phyloP scores from a whole-genome alignment of 2,329 filamentous ascomycete genomes.

The Purpureocillium takamizusanense region DNA sequence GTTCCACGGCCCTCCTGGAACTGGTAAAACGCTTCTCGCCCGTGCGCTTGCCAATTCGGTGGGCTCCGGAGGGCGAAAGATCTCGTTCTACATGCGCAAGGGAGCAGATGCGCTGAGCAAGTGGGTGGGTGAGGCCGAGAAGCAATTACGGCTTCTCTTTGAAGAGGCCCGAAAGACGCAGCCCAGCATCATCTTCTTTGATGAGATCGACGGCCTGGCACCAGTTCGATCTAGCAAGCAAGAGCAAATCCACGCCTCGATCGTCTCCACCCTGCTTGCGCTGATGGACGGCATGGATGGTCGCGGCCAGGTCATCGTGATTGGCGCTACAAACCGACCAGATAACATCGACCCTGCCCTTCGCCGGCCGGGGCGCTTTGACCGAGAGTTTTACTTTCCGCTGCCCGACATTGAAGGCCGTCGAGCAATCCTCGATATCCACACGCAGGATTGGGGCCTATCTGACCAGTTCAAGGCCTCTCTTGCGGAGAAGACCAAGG shows the following conservation, averaged over 20 bases:
- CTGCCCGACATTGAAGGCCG: slow-evolving; percentile 74
- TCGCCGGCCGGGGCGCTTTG: slow-evolving; percentile 86
- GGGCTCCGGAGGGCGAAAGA: slow-evolving; percentile 80
- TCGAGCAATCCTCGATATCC: slow-evolving; percentile 84
- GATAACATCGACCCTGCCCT: slow-evolving; percentile 96
- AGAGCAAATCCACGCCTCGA: slow-evolving; percentile 97
- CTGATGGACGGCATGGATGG: slow-evolving; percentile 98
- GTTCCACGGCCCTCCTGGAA: slow-evolving; percentile 94
- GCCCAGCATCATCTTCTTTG: slow-evolving; percentile 98
- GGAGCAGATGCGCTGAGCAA: slow-evolving; percentile 96
- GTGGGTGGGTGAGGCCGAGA: slow-evolving; percentile 97
- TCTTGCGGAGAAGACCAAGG: slow-evolving; percentile 82
- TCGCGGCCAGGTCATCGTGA: slow-evolving; percentile 96
- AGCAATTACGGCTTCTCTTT: slow-evolving; percentile 86
- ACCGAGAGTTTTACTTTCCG: slow-evolving; percentile 96
- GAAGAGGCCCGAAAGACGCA: slow-evolving; percentile 94
- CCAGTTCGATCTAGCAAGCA: slow-evolving; percentile 96
- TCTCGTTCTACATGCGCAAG: slow-evolving; percentile 99
- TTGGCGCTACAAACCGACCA: slow-evolving; percentile 94
- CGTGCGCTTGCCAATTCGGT: slow-evolving; percentile 87
- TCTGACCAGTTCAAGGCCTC: slow-evolving; percentile 70
- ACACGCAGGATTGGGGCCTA: slow-evolving; percentile 89
- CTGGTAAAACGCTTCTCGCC: slow-evolving; percentile 94
- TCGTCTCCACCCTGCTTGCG: slow-evolving; percentile 87
- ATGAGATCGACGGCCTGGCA: slow-evolving; percentile 94